Base-by-base conservation (phyloP, 495 filamentous ascomycete genomes). In the Talaromyces proteolyticus region DNA sequence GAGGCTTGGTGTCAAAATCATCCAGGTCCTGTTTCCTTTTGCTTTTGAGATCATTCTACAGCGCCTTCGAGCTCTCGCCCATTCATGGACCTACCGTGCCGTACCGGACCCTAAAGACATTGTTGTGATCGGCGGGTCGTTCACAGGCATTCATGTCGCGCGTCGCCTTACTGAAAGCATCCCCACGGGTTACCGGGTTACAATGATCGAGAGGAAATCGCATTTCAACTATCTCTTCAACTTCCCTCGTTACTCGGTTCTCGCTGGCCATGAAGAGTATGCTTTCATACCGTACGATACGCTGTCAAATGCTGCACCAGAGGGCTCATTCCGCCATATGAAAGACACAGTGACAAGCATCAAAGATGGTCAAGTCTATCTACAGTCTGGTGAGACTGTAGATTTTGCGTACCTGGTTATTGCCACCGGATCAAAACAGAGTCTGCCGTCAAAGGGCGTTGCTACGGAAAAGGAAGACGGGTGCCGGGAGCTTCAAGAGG, bases 201-300 rank as follows among this genome's bases (percentile, higher is more conserved):
- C 81, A 2, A 61, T 82, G 1, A 61, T 84, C 17, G 81, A 85
- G 58, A 75, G 71, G 41, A 77, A 79, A 53, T 72, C 69, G 11
- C 80, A 82, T 57, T 77, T 83, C 59, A 75, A 85, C 44, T 77
- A 77, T 51, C 70, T 69, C 0, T 85, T 75, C 65, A 71, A 72
- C 7, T 69, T 83, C 34, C 70, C 72, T 0, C 60, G 72, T 5
- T 75, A 73, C 52, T 60, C 56, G 18, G 65, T 71, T 12, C 47
- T 69, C 2, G 47, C 54, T 3, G 59, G 60, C 6, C 50, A 73
- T 24, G 69, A 74, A 29, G 53, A 69, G 23, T 72, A 73, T 38
- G 71, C 72, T 12, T 77, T 78, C 52, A 75, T 75, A 40, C 72
- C 72, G 1, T 70, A 68, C 44, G 48, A 57, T 11, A 38, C 52